phyloP scores from a whole-genome alignment of 768 basidiomycete species.

The Mycena capillaripes region DNA sequence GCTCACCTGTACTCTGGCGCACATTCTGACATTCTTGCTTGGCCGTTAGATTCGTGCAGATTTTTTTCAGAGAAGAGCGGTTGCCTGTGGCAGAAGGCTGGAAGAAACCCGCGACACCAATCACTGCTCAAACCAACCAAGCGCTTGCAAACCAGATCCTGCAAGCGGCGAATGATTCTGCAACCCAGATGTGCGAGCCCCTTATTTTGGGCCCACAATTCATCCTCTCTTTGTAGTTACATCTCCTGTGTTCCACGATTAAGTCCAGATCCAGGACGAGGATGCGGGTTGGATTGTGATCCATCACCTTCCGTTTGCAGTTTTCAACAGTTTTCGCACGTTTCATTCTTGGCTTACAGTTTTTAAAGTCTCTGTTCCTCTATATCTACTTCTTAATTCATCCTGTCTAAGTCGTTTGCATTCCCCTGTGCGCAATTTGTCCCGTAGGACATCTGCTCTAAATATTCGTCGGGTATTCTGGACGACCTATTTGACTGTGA shows the following conservation, averaged over 20 bases:
- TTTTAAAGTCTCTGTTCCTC: not conserved
- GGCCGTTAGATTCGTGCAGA: slow-evolving; percentile 28
- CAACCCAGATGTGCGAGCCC: too few relatives aligned
- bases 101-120: slow-evolving; percentile 10
- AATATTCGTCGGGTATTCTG: too few relatives aligned
- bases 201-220: too few relatives aligned
- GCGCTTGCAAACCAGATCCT: too few relatives aligned
- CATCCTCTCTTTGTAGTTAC: too few relatives aligned
- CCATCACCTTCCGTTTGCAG: not conserved
- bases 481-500: too few relatives aligned
- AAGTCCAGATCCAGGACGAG: not conserved
- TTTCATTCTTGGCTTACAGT: not conserved
- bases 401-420: not conserved
- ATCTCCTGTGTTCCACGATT: not conserved
- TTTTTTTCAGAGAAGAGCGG: slow-evolving; percentile 38
- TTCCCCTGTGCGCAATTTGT: not conserved
- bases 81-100: slow-evolving; percentile 35
- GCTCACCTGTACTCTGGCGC: not conserved
- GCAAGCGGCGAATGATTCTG: too few relatives aligned
- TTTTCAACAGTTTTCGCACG: not conserved
- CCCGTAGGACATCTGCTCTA: too few relatives aligned
- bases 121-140: slow-evolving; percentile 7
- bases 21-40: not conserved
- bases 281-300: not conserved
- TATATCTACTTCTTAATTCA: not conserved